Base-by-base conservation (phyloP, 192 early-diverging fungal species). In the Coemansia sp. region DNA sequence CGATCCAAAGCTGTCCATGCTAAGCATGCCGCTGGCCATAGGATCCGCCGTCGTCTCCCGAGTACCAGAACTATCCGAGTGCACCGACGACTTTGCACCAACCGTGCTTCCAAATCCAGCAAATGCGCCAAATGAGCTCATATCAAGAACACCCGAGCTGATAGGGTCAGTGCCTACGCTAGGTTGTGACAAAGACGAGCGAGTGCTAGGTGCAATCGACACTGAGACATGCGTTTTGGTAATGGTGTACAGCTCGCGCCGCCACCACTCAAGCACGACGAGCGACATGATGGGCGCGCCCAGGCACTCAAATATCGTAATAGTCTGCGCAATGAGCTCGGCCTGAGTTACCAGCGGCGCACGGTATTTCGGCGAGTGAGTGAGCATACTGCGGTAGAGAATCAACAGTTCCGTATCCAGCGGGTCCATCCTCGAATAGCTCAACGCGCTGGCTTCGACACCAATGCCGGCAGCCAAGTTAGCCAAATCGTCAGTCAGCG, bases 221-320 rank as follows among this genome's bases (percentile, higher is more conserved):
- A 58, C 56, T 10, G 56, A 58, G 12, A 22, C 36, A 8, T 58
- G 32, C 17, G 56, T 60, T 45, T 68, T 71, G 10, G 79, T 76
- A 31, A 70, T 49, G 20, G 49, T 64, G 54, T 59, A 73, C 22
- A 82, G 49, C 56, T 82, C 79, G 14, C 61, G 42, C 39, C 79
- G 73, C 80, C 80, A 83, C 80, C 80, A 83, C 39, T 83, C 76
- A 4, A 83, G 66, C 38, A 83, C 80, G 15, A 83, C 80, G 8
- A 83, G 72, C 3, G 80, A 73, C 80, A 83, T 83, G 40, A 83
- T 60, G 3, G 80, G 80, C 25, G 68, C 65, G 10, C 80, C 80
- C 12, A 83, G 62, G 43, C 76, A 83, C 60, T 83, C 80, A 37
- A 83, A 83, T n/a, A 83, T 83, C 0, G 80, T 83, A 35, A 78